A percentile compares a stretch with the other conserved stretches of the same genome.
Conservation (phyloP, 225 moss, liverwort and hornwort species). For the Asterella californica region DNA sequence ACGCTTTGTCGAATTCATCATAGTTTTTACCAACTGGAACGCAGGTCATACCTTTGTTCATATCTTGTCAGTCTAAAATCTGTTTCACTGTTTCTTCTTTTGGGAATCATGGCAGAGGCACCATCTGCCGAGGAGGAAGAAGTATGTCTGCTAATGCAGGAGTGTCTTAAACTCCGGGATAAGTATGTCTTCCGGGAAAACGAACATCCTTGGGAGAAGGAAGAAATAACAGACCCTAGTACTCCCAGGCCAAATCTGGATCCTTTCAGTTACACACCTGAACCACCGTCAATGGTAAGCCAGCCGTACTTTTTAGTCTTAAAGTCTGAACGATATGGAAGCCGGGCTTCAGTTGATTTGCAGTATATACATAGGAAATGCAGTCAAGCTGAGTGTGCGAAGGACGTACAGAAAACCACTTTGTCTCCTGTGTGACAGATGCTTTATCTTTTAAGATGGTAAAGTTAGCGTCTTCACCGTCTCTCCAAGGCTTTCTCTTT, state of each 20-base stretch:
- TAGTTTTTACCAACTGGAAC: neutral
- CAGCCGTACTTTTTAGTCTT: neutral
- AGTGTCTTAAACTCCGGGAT: constrained; percentile 69
- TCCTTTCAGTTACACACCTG: constrained; percentile 63
- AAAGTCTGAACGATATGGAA: neutral
- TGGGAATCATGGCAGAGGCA: constrained; percentile 48
- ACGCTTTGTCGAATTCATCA: neutral
- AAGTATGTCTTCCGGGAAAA: constrained; percentile 84
- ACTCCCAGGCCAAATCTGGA: constrained; percentile 40
- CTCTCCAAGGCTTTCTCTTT: neutral
- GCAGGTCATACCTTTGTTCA: neutral
- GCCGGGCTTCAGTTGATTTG: neutral
- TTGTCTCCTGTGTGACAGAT: neutral
- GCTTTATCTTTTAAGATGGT: neutral
- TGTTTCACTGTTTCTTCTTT: neutral
- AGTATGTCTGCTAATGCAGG: constrained; percentile 75
- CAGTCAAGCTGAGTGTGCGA: neutral
- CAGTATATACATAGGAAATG: neutral
- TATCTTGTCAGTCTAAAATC: neutral
- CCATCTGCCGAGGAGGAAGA: constrained; percentile 86
- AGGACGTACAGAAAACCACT: neutral
- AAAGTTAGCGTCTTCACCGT: neutral
- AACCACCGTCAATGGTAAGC: constrained; percentile 62
- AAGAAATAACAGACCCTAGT: constrained; percentile 29
- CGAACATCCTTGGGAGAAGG: constrained; percentile 69